Evolutionary conservation across 2,329 filamentous ascomycete species (phyloP).

Genomic region (Trichophyton verrucosum): DNA sequence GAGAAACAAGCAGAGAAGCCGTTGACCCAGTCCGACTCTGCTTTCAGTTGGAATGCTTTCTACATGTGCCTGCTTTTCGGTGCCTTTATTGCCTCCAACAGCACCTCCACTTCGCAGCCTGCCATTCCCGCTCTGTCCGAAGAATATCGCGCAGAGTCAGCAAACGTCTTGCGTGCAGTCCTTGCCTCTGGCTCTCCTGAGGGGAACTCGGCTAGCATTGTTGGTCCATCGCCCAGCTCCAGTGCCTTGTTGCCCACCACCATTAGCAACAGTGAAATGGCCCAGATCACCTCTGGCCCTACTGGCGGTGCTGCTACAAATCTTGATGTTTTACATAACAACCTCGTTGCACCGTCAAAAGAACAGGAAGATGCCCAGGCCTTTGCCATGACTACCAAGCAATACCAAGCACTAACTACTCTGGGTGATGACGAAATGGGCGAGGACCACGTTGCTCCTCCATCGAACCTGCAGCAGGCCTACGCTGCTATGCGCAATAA

Average conservation of each 20-base stretch:
- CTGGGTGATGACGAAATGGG: conserved; percentile 44
- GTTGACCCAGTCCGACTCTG: conserved; percentile 49
- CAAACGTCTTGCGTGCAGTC: conserved; percentile 37
- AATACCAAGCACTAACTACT: conserved; percentile 73
- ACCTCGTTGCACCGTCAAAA: conserved; percentile 61
- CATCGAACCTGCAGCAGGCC: conserved; percentile 44
- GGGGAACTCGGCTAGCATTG: conserved; percentile 40
- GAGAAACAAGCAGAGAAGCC: conserved; percentile 25
- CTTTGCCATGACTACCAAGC: conserved; percentile 71
- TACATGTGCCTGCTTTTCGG: conserved; percentile 96
- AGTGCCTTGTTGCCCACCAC: conserved; percentile 20
- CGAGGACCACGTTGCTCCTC: conserved; percentile 27
- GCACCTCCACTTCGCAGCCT: conserved; percentile 47
- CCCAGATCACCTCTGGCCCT: conserved; percentile 25
- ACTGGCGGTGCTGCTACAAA: conserved; percentile 19
- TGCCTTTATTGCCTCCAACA: conserved; percentile 87
- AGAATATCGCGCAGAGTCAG: conserved; percentile 37
- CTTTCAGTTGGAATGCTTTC: conserved; percentile 52
- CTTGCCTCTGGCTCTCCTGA: conserved; percentile 32
- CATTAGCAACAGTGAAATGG: conserved; percentile 29
- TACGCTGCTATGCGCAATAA: conserved; percentile 64
- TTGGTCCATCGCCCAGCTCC: conserved; percentile 16
- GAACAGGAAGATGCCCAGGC: conserved; percentile 80
- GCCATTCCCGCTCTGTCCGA: conserved; percentile 41
- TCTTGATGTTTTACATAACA: conserved; percentile 55